These are phyloP conservation scores for Petunia hybrid DNA, from an alignment of 305 asterid species.

Conservation along the genomic window DNA sequence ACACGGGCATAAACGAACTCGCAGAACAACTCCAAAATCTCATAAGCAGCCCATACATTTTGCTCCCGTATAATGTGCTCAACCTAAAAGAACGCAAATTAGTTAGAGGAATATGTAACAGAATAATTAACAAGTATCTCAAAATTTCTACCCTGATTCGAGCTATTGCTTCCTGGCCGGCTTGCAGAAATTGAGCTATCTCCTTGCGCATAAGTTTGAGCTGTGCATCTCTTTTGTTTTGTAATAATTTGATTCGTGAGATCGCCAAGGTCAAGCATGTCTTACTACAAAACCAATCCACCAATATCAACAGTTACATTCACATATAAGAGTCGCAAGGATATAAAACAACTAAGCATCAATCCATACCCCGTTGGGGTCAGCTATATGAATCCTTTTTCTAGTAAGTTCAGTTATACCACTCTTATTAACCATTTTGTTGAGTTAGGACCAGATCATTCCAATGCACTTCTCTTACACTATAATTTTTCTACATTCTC, in stretches of 20 bases:
- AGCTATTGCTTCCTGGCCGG: slow-evolving; percentile 92
- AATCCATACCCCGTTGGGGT: neutral
- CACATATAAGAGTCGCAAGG: neutral
- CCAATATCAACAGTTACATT: slow-evolving; percentile 14
- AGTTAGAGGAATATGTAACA: slow-evolving; percentile 20
- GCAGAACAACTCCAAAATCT: slow-evolving; percentile 82
- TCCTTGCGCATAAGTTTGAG: slow-evolving; percentile 84
- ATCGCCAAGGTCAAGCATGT: slow-evolving; percentile 85
- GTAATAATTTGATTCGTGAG: slow-evolving; percentile 85
- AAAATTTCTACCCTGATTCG: slow-evolving; percentile 73
- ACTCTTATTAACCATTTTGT: neutral
- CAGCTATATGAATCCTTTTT: neutral
- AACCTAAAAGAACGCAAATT: slow-evolving; percentile 55
- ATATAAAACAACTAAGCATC: slow-evolving; percentile 9
- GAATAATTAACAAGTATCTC: slow-evolving; percentile 32
- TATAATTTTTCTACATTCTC: slow-evolving; percentile 4
- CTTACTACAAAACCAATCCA: slow-evolving; percentile 63
- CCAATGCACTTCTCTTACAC: slow-evolving; percentile 1
- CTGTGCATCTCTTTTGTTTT: slow-evolving; percentile 86
- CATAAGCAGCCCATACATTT: slow-evolving; percentile 92
- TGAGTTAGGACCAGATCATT: neutral
- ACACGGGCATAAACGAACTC: slow-evolving; percentile 88
- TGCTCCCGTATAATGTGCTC: slow-evolving; percentile 94
- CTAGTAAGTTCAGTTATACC: neutral
- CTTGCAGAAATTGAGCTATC: slow-evolving; percentile 84